Evolutionary conservation across 352 stramenopile genomes (phyloP), one percentile per base, ranked within the genome.

Genomic region (Albugo candida): DNA sequence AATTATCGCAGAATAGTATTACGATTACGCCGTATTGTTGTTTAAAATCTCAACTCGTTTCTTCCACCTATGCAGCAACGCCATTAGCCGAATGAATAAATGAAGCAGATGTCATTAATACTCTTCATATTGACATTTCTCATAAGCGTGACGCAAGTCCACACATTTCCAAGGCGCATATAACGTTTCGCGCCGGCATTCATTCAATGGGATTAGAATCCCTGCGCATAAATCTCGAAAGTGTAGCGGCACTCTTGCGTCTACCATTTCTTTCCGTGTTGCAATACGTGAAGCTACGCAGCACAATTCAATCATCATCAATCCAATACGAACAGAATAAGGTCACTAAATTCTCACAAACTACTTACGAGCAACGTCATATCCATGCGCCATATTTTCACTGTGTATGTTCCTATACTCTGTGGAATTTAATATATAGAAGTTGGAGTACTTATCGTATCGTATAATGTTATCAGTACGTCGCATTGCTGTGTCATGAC

Each of bases 121-220:
- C 72, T 96, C 83, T 54, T 92, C 81, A 65, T 98, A 97, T 75
- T 97, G 77, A 70, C 94, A 98, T 67, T 97, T 96, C 67, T 98
- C 94, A 66, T 98, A 98, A 24, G 85, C 94, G 69, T 98, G 94
- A 63, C 92, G 84, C 64, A 97, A 65, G 61, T 98, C 89, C 60
- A 85, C 74, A 67, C 94, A 98, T 63, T 97, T 86, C 68, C 87
- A 96, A 44, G 91, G 91, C 54, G 95, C 67, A 61, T 85, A 97
- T 45, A 84, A 80, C 38, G 85, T 97, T 50, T 94, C 69, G 48
- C 84, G 84, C 65, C 94, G 86, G 64, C 84, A 94, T 59, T 96
- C 80, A 65, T 98, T 98, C 41, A 98, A 64, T 50, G 80, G 74
- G 49, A 98, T 94, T 35, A 98, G 67, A 34, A 97, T 65, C 44